A percentile compares a stretch with the other conserved stretches of the same genome.
Conservation (phyloP, 768 basidiomycete genomes). For the Lanmaoa pseudosensibilis region DNA sequence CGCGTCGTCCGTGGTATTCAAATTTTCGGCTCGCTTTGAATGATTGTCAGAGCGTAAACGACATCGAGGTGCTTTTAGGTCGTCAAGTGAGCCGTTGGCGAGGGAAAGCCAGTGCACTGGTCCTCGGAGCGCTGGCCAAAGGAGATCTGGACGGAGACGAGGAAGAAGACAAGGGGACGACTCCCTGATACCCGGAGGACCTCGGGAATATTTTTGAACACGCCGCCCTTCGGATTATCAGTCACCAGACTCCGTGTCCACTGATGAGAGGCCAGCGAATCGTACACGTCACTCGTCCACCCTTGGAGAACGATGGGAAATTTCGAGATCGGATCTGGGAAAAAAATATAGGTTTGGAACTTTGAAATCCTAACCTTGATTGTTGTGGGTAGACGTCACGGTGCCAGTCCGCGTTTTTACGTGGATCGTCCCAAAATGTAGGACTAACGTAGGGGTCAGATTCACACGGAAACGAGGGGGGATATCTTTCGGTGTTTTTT, state of each 20-base stretch:
- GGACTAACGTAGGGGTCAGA: background rate
- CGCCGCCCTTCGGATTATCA: no score
- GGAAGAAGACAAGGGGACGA: background rate
- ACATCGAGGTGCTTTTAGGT: slow-evolving; percentile 46
- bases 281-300: no score
- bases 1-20: slow-evolving; percentile 54
- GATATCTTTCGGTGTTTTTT: background rate
- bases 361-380: no score
- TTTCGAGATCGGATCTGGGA: no score
- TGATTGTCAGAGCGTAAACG: slow-evolving; percentile 43
- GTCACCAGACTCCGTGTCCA: no score
- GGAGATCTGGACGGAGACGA: background rate
- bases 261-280: no score
- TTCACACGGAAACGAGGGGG: background rate
- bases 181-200: background rate
- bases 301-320: no score
- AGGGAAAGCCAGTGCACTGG: slow-evolving; percentile 30
- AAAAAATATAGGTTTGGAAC: no score
- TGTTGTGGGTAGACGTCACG: no score
- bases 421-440: no score
- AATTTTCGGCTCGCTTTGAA: slow-evolving; percentile 52
- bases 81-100: slow-evolving; percentile 51
- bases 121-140: background rate
- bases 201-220: background rate
- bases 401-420: no score